Evolutionary conservation across 1,284 basidiomycete genomes (phyloP).

Genomic region (Waitea zeae): DNA sequence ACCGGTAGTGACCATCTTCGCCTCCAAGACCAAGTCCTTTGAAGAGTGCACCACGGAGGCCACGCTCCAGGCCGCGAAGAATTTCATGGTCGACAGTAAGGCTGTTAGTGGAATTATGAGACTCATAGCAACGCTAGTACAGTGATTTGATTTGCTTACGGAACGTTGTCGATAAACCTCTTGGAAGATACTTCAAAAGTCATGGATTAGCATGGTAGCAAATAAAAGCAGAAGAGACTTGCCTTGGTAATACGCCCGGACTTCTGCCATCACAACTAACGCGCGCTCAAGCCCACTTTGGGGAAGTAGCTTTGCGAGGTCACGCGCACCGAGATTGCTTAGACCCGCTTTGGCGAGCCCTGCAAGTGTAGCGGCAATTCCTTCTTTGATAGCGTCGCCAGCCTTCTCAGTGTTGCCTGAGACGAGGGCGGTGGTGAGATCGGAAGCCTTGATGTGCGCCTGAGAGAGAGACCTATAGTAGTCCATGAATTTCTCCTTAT

Average conservation of each 20-base stretch:
- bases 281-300: conserved; percentile 35
- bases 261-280: conserved; percentile 49
- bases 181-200: conserved; percentile 40
- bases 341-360: conserved; percentile 28
- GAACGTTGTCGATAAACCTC: conserved; percentile 45
- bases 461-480: conserved; percentile 12
- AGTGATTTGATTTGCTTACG: too few species aligned
- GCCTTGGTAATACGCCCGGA: conserved; percentile 62
- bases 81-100: conserved; percentile 47
- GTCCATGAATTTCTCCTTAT: conserved; percentile 14
- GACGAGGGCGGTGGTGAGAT: background rate
- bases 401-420: background rate
- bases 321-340: conserved; percentile 17
- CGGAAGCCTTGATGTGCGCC: conserved; percentile 20
- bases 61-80: conserved; percentile 23
- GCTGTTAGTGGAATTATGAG: too few species aligned
- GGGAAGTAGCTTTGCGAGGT: conserved; percentile 34
- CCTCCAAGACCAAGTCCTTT: conserved; percentile 26
- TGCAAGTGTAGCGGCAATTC: conserved; percentile 16
- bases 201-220: background rate
- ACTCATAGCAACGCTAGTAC: too few species aligned
- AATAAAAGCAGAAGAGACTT: conserved; percentile 1
- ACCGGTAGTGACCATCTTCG: conserved; percentile 26
- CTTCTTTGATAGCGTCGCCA: background rate
- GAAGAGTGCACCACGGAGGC: conserved; percentile 26